Evolutionary conservation across 192 early-diverging fungal species (phyloP).

Genomic region (Backusella mclennaniae): DNA sequence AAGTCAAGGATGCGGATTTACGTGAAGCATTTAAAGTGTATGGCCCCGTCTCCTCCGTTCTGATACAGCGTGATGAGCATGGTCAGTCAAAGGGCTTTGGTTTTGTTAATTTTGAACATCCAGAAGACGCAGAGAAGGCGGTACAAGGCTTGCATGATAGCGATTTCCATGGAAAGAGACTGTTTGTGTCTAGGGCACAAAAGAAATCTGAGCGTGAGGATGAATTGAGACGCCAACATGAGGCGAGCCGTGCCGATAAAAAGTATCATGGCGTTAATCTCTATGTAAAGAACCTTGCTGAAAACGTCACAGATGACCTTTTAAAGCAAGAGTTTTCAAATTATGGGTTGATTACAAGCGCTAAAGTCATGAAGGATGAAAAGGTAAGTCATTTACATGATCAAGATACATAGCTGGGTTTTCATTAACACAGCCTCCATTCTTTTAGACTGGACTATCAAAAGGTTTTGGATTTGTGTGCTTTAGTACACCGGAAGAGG

Average conservation of each 20-base stretch:
- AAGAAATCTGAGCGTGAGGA: conserved; percentile 89
- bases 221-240: conserved; percentile 85
- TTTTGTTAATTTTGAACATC: conserved; percentile 84
- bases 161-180: conserved; percentile 73
- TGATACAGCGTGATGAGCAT: conserved; percentile 67
- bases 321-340: conserved; percentile 81
- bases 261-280: conserved; percentile 94
- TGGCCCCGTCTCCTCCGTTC: conserved; percentile 72
- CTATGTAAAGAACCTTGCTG: conserved; percentile 92
- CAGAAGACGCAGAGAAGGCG: conserved; percentile 74
- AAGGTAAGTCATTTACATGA: conserved; percentile 39
- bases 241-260: conserved; percentile 75
- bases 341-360: conserved; percentile 87
- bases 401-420: too few species aligned
- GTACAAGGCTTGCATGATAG: conserved; percentile 83
- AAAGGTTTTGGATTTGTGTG: conserved; percentile 96
- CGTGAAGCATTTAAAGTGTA: conserved; percentile 62
- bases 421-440: too few species aligned
- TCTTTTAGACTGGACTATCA: conserved; percentile 39
- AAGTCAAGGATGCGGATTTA: conserved; percentile 70
- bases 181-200: conserved; percentile 89
- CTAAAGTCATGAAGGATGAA: conserved; percentile 93
- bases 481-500: conserved; percentile 87
- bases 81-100: conserved; percentile 81
- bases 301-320: conserved; percentile 80